Conservation (phyloP, 2,329 filamentous ascomycete genomes). For the Colletotrichum abscissum region DNA sequence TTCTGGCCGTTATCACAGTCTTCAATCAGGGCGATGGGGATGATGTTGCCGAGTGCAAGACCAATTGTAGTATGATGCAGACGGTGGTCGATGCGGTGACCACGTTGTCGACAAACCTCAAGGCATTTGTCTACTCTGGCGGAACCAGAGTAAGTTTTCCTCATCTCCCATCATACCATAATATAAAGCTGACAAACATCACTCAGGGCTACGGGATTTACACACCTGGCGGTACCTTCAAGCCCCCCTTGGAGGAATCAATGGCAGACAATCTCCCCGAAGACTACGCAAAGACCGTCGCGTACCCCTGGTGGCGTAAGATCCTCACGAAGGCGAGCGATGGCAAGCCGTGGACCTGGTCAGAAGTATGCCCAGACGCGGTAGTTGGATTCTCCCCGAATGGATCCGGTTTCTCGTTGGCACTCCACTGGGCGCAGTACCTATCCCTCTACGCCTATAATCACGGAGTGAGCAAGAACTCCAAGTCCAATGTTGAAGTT, state of each 20-base stretch:
- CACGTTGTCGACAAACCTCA: conserved; percentile 38
- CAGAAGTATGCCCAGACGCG: conserved; percentile 51
- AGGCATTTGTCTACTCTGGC: conserved; percentile 48
- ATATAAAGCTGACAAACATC: background rate
- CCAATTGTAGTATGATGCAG: conserved; percentile 47
- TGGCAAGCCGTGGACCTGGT: conserved; percentile 48
- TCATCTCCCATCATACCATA: background rate
- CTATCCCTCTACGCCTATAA: conserved; percentile 48
- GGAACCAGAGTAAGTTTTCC: conserved; percentile 44
- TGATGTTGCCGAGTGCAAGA: conserved; percentile 41
- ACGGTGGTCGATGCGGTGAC: conserved; percentile 42
- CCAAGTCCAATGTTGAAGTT: conserved; percentile 5
- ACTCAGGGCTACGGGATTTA: conserved; percentile 53
- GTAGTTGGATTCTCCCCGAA: conserved; percentile 53
- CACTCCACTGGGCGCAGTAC: conserved; percentile 53
- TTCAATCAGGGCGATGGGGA: conserved; percentile 43
- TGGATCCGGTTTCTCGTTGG: conserved; percentile 48
- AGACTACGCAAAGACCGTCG: conserved; percentile 48
- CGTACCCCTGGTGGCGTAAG: conserved; percentile 46
- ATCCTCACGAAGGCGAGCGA: conserved; percentile 44
- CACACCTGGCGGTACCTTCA: conserved; percentile 45
- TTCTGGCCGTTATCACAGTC: conserved; percentile 34
- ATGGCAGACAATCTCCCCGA: conserved; percentile 46
- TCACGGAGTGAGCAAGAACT: conserved; percentile 29
- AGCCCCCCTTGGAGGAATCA: conserved; percentile 44